Percentiles rank a stretch among this genome's conserved stretches.
phyloP scores from a whole-genome alignment of 139 green algal species.

The Pleodorina starrii region DNA sequence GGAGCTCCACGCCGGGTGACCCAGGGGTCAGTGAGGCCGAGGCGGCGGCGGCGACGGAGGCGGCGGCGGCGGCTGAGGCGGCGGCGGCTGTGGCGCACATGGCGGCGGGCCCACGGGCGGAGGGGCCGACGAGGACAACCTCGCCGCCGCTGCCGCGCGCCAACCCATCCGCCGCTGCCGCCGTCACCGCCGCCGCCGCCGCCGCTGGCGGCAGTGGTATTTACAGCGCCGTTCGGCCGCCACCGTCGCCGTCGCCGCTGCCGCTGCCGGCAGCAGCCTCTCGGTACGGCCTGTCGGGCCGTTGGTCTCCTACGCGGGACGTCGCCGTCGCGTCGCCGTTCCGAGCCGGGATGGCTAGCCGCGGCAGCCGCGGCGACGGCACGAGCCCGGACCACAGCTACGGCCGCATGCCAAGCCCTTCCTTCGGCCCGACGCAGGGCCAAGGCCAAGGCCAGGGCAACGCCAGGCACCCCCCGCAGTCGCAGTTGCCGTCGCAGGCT shows the following conservation, averaged over 20 bases:
- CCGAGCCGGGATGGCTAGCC: background rate
- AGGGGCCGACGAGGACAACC: background rate
- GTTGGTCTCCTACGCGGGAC: background rate
- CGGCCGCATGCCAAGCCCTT: background rate
- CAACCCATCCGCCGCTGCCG: background rate
- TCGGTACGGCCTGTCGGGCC: no score
- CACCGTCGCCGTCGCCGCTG: no score
- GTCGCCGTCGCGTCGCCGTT: background rate
- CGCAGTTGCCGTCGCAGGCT: no score
- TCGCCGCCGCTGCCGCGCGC: background rate
- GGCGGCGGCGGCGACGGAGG: background rate
- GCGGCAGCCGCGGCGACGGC: no score
- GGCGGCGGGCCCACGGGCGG: background rate
- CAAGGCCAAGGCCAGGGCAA: background rate
- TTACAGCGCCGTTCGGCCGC: no score
- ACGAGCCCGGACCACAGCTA: background rate
- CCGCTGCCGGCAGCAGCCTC: no score
- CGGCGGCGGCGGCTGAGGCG: background rate
- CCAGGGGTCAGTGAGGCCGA: conserved; percentile 3
- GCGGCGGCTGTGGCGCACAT: background rate
- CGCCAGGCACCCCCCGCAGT: no score
- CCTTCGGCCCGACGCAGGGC: background rate
- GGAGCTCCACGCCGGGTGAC: conserved; percentile 30
- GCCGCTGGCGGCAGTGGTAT: background rate
- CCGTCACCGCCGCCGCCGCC: background rate